These are phyloP conservation scores for Kwoniella dejecticola DNA, from an alignment of 768 basidiomycete species.

Conservation along the genomic window DNA sequence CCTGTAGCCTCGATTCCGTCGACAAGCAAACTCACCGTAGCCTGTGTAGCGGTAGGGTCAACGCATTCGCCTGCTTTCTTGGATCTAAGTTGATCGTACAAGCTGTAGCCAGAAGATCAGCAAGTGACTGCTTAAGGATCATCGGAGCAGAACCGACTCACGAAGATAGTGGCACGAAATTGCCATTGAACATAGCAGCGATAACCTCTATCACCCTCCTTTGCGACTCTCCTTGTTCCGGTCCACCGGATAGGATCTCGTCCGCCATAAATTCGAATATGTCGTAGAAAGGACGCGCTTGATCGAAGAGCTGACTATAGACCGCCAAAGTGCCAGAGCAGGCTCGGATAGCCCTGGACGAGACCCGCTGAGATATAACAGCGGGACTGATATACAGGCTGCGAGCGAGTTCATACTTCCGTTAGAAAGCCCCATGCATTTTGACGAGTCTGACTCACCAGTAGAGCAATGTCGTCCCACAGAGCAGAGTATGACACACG, in stretches of 20 bases:
- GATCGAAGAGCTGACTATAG: constrained; percentile 10
- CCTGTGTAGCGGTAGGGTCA: no score
- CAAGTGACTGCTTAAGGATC: not conserved
- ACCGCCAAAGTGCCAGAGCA: constrained; percentile 16
- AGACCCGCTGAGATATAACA: constrained; percentile 1
- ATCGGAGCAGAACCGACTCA: not conserved
- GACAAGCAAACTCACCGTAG: no score
- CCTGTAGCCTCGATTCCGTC: no score
- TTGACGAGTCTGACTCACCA: constrained; percentile 17
- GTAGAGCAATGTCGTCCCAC: constrained; percentile 15
- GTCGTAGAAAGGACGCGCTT: constrained; percentile 5
- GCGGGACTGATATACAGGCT: constrained; percentile 9
- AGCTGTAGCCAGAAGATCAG: no score
- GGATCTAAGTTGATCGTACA: no score
- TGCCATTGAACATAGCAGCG: constrained; percentile 4
- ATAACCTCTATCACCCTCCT: not conserved
- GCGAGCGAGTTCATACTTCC: no score
- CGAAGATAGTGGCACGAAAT: constrained; percentile 5
- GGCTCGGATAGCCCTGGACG: constrained; percentile 12
- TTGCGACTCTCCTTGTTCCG: not conserved
- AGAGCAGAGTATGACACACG: constrained; percentile 17
- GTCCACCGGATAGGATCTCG: not conserved
- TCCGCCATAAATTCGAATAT: constrained; percentile 17
- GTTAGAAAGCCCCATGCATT: no score
- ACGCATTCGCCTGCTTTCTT: no score